Percentiles rank a stretch among this genome's conserved stretches.
phyloP scores from a whole-genome alignment of 192 early-diverging fungal species.

The Umbelopsis sp. region DNA sequence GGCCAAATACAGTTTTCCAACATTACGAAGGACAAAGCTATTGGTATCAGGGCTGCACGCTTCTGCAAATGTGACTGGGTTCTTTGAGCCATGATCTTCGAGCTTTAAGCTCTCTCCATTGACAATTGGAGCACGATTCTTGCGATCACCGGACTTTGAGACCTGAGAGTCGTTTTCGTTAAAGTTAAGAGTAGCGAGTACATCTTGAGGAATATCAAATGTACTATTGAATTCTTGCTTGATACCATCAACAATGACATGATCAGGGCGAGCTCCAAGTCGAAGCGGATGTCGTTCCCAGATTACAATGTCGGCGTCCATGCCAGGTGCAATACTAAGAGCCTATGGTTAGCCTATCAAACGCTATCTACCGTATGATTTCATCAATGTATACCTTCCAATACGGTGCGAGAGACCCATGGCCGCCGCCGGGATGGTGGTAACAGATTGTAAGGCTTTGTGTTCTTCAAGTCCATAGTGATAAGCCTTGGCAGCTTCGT shows the following conservation, averaged over 20 bases:
- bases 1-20: slow-evolving; percentile 28
- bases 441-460: slow-evolving; percentile 50
- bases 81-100: slow-evolving; percentile 34
- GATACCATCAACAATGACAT: slow-evolving; percentile 61
- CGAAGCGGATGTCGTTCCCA: slow-evolving; percentile 67
- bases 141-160: neutral
- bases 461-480: slow-evolving; percentile 62
- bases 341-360: neutral
- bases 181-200: neutral
- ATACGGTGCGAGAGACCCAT: slow-evolving; percentile 55
- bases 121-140: neutral
- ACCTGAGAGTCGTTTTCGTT: neutral
- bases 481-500: slow-evolving; percentile 62
- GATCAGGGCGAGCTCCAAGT: slow-evolving; percentile 60
- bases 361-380: neutral
- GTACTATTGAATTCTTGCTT: slow-evolving; percentile 41
- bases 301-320: slow-evolving; percentile 69
- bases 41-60: slow-evolving; percentile 26
- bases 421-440: slow-evolving; percentile 55
- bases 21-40: slow-evolving; percentile 39
- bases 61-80: slow-evolving; percentile 18
- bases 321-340: slow-evolving; percentile 42
- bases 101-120: slow-evolving; percentile 9
- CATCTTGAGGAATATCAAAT: slow-evolving; percentile 43
- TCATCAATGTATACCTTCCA: slow-evolving; percentile 35